Conservation (phyloP, 140 eudicot species). For the Senecio squalidus region DNA sequence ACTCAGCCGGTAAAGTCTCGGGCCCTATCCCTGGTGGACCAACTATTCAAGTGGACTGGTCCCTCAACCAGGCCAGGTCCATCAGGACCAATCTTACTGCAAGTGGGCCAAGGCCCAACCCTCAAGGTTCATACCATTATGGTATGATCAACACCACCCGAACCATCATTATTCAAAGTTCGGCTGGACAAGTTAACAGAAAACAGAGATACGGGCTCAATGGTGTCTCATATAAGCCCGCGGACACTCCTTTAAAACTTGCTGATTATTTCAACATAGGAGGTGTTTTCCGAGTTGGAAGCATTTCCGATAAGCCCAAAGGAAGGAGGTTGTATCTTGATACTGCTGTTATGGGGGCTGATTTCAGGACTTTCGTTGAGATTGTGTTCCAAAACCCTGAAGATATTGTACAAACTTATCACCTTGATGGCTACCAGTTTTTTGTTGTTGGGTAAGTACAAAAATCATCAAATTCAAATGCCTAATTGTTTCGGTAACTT, state of each 20-base stretch:
- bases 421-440: conserved; percentile 76
- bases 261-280: conserved; percentile 80
- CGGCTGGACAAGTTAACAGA: conserved; percentile 55
- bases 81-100: conserved; percentile 92
- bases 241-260: conserved; percentile 84
- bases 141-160: conserved; percentile 80
- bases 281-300: conserved; percentile 66
- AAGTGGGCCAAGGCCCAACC: conserved; percentile 99
- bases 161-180: conserved; percentile 69
- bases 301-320: conserved; percentile 50
- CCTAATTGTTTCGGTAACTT: neutral
- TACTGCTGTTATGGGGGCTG: conserved; percentile 72
- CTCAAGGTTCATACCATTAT: conserved; percentile 96
- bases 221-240: conserved; percentile 66
- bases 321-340: conserved; percentile 47
- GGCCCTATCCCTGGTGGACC: conserved; percentile 87
- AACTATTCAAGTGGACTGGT: conserved; percentile 76
- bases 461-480: neutral
- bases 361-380: conserved; percentile 65
- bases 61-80: conserved; percentile 85
- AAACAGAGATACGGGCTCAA: conserved; percentile 86
- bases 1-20: conserved; percentile 46
- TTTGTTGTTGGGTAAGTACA: conserved; percentile 78
- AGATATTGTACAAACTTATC: conserved; percentile 58
- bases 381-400: conserved; percentile 67